phyloP scores from a whole-genome alignment of 257 asterid genomes.

The Fraxinus quadrangulata region DNA sequence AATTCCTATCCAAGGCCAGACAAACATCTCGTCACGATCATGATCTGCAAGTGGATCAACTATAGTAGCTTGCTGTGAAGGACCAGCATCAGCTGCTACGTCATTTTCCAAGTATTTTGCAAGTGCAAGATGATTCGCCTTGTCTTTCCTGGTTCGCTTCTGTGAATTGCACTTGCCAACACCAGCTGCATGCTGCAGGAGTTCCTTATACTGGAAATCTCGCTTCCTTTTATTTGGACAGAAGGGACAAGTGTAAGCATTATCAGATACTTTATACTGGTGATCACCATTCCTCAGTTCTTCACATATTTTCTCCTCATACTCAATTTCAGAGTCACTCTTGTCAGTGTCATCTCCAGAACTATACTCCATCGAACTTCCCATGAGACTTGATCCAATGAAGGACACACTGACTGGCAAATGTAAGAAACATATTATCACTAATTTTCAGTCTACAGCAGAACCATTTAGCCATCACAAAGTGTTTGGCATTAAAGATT shows the following conservation, averaged over 20 bases:
- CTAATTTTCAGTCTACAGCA: not conserved
- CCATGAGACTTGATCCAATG: slow-evolving; percentile 34
- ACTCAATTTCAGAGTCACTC: slow-evolving; percentile 38
- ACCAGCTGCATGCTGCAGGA: slow-evolving; percentile 68
- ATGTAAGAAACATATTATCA: not conserved
- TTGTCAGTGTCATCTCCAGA: slow-evolving; percentile 40
- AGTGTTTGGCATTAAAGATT: not conserved
- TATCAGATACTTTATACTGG: slow-evolving; percentile 52
- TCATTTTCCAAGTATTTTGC: slow-evolving; percentile 64
- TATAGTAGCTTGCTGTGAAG: slow-evolving; percentile 42
- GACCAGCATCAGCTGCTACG: slow-evolving; percentile 39
- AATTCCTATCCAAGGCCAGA: slow-evolving; percentile 94
- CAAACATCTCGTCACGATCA: slow-evolving; percentile 72
- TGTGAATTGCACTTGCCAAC: slow-evolving; percentile 53
- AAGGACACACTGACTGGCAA: slow-evolving; percentile 22
- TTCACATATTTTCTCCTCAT: slow-evolving; percentile 36
- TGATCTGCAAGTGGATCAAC: slow-evolving; percentile 55
- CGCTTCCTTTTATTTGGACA: slow-evolving; percentile 68
- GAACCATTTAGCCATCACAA: slow-evolving; percentile 10
- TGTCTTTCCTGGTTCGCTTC: slow-evolving; percentile 60
- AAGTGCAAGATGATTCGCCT: slow-evolving; percentile 70
- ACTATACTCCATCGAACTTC: slow-evolving; percentile 36
- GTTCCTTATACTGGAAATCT: slow-evolving; percentile 52
- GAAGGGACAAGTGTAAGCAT: slow-evolving; percentile 67
- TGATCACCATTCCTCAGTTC: slow-evolving; percentile 59